These are phyloP conservation scores for Crocinoboletus sp. DNA, from an alignment of 1,284 basidiomycete species.

Conservation along the genomic window DNA sequence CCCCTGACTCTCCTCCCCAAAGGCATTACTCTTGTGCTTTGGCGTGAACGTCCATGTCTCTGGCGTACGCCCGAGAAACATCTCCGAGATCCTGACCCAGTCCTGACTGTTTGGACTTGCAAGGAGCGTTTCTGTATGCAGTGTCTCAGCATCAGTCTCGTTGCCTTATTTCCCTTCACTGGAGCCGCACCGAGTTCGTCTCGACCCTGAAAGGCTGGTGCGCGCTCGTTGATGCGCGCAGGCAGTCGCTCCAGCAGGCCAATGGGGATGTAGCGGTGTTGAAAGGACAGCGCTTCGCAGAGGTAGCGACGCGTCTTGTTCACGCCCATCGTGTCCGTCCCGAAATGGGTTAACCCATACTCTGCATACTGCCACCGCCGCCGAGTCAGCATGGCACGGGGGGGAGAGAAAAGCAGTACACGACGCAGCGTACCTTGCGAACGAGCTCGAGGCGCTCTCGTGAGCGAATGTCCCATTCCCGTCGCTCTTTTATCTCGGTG, in stretches of 20 bases:
- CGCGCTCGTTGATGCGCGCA: conserved; percentile 83
- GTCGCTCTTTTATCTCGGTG: conserved; percentile 89
- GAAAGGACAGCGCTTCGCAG: conserved; percentile 93
- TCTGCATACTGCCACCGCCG: conserved; percentile 75
- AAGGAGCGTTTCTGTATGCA: conserved; percentile 73
- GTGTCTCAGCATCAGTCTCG: conserved; percentile 1
- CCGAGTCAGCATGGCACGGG: not conserved
- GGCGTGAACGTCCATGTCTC: conserved; percentile 66
- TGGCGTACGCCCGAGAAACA: conserved; percentile 80
- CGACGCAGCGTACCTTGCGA: conserved; percentile 54
- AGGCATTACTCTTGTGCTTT: conserved; percentile 71
- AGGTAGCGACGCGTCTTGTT: conserved; percentile 94
- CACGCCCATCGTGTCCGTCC: conserved; percentile 88
- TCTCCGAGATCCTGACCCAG: conserved; percentile 94
- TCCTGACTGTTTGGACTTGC: conserved; percentile 80
- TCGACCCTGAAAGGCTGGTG: conserved; percentile 82
- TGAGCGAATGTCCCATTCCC: conserved; percentile 95
- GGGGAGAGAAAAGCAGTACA: not conserved
- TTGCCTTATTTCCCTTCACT: not conserved
- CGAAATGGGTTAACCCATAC: conserved; percentile 79
- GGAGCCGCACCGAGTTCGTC: conserved; percentile 70
- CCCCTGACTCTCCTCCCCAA: conserved; percentile 54
- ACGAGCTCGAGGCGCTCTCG: conserved; percentile 88
- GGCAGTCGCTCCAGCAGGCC: conserved; percentile 89
- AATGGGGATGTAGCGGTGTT: conserved; percentile 92